Percentiles rank a stretch among this genome's conserved stretches.
Conservation (phyloP, 179 eudicot genomes). For the Corrigiola litoralis region DNA sequence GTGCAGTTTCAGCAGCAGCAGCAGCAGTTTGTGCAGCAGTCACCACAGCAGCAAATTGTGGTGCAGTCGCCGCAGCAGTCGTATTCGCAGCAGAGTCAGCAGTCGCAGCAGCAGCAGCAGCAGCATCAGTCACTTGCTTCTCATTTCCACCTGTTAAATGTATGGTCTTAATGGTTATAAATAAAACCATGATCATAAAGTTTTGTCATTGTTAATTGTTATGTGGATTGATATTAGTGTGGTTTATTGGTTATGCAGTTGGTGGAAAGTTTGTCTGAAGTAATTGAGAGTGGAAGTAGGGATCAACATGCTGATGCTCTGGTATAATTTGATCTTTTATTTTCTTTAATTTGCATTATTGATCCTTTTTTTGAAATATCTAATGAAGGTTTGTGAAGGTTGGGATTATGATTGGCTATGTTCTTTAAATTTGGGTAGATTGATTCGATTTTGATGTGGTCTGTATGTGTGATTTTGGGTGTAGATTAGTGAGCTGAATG, state of each 20-base stretch:
- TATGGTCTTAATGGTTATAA: constrained; percentile 14
- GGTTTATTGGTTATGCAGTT: constrained; percentile 41
- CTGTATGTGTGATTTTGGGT: constrained; percentile 3
- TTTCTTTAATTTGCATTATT: not conserved
- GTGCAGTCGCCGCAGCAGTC: constrained; percentile 21
- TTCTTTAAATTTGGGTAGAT: too few relatives aligned
- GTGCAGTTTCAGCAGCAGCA: constrained; percentile 12
- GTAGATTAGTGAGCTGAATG: constrained; percentile 74
- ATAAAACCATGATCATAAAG: not conserved
- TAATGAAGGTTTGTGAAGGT: not conserved
- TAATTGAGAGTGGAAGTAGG: constrained; percentile 69
- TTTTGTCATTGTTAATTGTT: not conserved
- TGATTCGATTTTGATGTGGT: not conserved
- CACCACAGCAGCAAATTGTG: constrained; percentile 24
- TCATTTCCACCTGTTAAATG: constrained; percentile 77
- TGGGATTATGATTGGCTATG: not conserved
- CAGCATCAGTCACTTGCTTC: constrained; percentile 77
- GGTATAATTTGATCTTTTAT: constrained; percentile 36
- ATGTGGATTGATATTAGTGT: not conserved
- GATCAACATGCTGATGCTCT: constrained; percentile 87
- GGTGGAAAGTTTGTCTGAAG: constrained; percentile 91
- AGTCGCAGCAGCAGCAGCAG: constrained; percentile 24
- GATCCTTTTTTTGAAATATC: not conserved
- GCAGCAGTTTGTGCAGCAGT: constrained; percentile 23
- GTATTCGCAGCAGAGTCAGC: constrained; percentile 2